These are phyloP conservation scores for Uronychia setigera DNA, from an alignment of 73 alveolate genomes.

Conservation along the genomic window DNA sequence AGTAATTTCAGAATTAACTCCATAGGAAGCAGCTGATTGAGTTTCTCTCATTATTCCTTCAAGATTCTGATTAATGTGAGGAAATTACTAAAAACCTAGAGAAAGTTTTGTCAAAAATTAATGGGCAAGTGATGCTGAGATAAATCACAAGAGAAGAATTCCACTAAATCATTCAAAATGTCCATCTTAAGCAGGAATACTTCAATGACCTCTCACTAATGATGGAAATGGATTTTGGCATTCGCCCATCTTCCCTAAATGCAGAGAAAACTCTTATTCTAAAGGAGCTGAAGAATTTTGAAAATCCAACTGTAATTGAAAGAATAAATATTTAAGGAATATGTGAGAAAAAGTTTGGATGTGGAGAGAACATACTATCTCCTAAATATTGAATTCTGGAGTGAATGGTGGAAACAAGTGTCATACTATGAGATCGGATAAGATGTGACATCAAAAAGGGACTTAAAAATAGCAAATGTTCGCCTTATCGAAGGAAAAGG, in stretches of 20 bases:
- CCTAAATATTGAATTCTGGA: not conserved
- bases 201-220: not conserved
- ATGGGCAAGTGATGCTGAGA: too few relatives aligned
- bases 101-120: too few relatives aligned
- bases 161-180: not conserved
- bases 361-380: constrained; percentile 12
- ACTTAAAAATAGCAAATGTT: constrained; percentile 29
- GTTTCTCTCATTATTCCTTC: constrained; percentile 24
- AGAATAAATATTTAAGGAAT: not conserved
- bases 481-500: constrained; percentile 22
- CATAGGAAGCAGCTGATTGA: constrained; percentile 31
- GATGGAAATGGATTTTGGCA: constrained; percentile 12
- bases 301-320: not conserved
- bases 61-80: too few relatives aligned
- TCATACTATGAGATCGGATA: not conserved
- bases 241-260: not conserved
- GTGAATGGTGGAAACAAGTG: not conserved
- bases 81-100: too few relatives aligned
- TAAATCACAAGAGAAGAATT: constrained; percentile 10
- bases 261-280: not conserved
- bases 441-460: not conserved
- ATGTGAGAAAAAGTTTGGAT: not conserved
- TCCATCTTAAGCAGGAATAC: constrained; percentile 6
- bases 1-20: not conserved
- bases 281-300: not conserved